phyloP scores from a whole-genome alignment of 1,139 yeast species.

The Zygosaccharomyces sapae region DNA sequence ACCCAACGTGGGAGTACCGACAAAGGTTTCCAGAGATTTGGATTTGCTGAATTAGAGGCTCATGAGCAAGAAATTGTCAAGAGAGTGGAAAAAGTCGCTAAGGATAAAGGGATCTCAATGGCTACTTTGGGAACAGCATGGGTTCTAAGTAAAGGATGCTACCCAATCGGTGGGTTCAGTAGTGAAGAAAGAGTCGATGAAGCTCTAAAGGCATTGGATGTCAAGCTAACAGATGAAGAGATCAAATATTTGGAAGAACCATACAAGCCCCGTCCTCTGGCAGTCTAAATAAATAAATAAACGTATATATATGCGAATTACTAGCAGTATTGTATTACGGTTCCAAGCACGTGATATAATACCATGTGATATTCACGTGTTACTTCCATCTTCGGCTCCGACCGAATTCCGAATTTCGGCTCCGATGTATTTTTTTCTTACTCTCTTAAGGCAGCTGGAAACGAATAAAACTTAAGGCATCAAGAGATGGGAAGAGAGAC shows the following conservation, averaged over 20 bases:
- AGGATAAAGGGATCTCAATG: conserved; percentile 46
- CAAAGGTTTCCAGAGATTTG: neutral
- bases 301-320: neutral
- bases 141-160: conserved; percentile 48
- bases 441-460: neutral
- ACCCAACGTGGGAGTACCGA: conserved; percentile 16
- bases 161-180: conserved; percentile 54
- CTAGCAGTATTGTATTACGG: no score
- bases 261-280: conserved; percentile 37
- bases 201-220: conserved; percentile 44
- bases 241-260: conserved; percentile 47
- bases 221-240: conserved; percentile 47
- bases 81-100: conserved; percentile 52
- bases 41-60: conserved; percentile 20
- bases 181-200: conserved; percentile 51
- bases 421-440: neutral
- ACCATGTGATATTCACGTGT: neutral
- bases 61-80: conserved; percentile 42
- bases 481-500: neutral
- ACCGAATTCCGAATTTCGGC: conserved; percentile 3
- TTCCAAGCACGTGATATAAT: neutral
- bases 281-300: neutral
- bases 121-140: conserved; percentile 55
- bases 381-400: conserved; percentile 1
- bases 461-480: neutral